A percentile compares a stretch with the other conserved stretches of the same genome.
Conservation (phyloP, 768 basidiomycete genomes). For the Pleurotus cornucopiae region DNA sequence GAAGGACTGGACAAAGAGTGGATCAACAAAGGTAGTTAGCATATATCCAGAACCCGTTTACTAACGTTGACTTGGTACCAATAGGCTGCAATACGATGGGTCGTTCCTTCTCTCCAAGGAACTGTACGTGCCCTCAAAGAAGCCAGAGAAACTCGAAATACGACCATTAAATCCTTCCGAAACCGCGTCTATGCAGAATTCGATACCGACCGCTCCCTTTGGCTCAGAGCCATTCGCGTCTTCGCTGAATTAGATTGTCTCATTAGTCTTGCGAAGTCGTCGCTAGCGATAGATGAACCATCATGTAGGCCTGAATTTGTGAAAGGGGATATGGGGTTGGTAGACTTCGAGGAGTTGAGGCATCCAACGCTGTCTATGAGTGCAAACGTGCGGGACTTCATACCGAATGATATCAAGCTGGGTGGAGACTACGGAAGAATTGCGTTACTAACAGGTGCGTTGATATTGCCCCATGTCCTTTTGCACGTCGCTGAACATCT, state of each 20-base stretch:
- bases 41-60: not conserved
- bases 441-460: slow-evolving; percentile 79
- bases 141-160: slow-evolving; percentile 82
- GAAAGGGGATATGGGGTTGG: slow-evolving; percentile 70
- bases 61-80: not conserved
- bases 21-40: slow-evolving; percentile 67
- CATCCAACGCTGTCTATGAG: slow-evolving; percentile 83
- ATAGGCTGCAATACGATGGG: slow-evolving; percentile 73
- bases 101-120: slow-evolving; percentile 65
- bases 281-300: slow-evolving; percentile 87
- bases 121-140: slow-evolving; percentile 86
- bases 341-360: slow-evolving; percentile 86
- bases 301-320: slow-evolving; percentile 89
- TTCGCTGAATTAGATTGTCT: slow-evolving; percentile 97
- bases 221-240: slow-evolving; percentile 80
- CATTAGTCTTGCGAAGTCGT: slow-evolving; percentile 86
- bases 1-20: slow-evolving; percentile 76
- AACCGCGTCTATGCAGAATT: slow-evolving; percentile 76
- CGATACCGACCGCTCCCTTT: slow-evolving; percentile 72
- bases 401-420: slow-evolving; percentile 88
- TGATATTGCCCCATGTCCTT: not conserved
- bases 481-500: not conserved
- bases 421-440: slow-evolving; percentile 75
- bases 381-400: slow-evolving; percentile 60
- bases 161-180: slow-evolving; percentile 81